Evolutionary conservation across 257 asterid genomes (phyloP).

Genomic region (Verbascum thapsus): DNA sequence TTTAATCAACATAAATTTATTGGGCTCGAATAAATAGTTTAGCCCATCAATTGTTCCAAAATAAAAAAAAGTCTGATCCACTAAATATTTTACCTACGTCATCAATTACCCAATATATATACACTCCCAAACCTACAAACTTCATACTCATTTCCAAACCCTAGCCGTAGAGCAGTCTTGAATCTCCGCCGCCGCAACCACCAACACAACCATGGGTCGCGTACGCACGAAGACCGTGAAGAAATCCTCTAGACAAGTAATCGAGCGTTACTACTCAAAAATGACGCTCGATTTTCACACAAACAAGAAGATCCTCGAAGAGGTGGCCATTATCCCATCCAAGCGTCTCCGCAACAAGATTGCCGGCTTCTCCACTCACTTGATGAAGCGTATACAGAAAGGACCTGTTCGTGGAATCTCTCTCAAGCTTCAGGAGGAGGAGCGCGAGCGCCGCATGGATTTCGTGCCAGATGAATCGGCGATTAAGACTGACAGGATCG

Average conservation of each 20-base stretch:
- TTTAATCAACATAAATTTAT: too few species aligned
- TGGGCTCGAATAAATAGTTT: too few species aligned
- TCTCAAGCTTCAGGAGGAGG: slow-evolving; percentile 57
- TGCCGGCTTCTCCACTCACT: slow-evolving; percentile 54
- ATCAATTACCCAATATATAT: too few species aligned
- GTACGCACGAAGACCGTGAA: slow-evolving; percentile 54
- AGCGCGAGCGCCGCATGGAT: slow-evolving; percentile 64
- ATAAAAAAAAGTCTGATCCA: too few species aligned
- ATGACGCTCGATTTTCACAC: slow-evolving; percentile 58
- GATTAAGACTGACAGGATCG: slow-evolving; percentile 44
- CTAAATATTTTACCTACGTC: too few species aligned
- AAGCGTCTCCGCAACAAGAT: slow-evolving; percentile 68
- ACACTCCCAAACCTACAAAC: neutral
- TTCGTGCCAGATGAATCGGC: slow-evolving; percentile 58
- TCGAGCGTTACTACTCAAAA: slow-evolving; percentile 46
- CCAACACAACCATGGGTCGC: slow-evolving; percentile 44
- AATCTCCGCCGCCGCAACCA: slow-evolving; percentile 20
- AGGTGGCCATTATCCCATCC: slow-evolving; percentile 51
- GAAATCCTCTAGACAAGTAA: slow-evolving; percentile 50
- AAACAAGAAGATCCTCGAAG: slow-evolving; percentile 55
- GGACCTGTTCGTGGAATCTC: slow-evolving; percentile 58
- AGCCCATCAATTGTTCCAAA: too few species aligned
- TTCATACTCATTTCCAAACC: slow-evolving; percentile 24
- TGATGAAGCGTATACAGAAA: slow-evolving; percentile 62
- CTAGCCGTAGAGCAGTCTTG: slow-evolving; percentile 27